Percentiles rank a stretch among this genome's conserved stretches.
Evolutionary conservation across 2,329 filamentous ascomycete species (phyloP).

Genomic region (Pyricularia sp.): DNA sequence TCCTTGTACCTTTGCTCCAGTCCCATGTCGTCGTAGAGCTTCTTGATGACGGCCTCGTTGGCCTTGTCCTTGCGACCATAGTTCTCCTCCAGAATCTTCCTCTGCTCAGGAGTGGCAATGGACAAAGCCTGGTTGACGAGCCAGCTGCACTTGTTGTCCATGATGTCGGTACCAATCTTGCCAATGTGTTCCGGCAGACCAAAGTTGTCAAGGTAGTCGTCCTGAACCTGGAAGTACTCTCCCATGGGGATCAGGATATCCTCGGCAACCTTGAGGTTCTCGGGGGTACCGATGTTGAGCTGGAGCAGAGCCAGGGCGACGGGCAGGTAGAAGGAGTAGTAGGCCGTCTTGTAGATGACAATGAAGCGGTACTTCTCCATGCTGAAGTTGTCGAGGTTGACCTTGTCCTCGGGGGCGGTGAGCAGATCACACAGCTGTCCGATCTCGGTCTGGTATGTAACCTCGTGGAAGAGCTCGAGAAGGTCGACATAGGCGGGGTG

Average conservation of each 20-base stretch:
- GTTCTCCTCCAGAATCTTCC: conserved; percentile 78
- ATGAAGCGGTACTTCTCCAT: conserved; percentile 96
- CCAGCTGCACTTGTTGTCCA: conserved; percentile 99
- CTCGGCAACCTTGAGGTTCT: conserved; percentile 82
- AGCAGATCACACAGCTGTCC: conserved; percentile 92
- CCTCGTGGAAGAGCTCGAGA: conserved; percentile 93
- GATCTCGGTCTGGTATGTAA: conserved; percentile 86
- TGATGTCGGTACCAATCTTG: conserved; percentile 98
- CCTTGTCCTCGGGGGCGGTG: conserved; percentile 87
- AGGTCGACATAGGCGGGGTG: conserved; percentile 87
- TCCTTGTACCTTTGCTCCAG: conserved; percentile 76
- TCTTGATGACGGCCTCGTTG: conserved; percentile 80
- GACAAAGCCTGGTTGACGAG: conserved; percentile 88
- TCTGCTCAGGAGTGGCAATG: conserved; percentile 74
- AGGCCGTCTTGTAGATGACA: conserved; percentile 98
- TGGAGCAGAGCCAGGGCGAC: conserved; percentile 85
- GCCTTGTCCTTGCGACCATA: conserved; percentile 86
- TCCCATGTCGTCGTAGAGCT: conserved; percentile 76
- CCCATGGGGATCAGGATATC: conserved; percentile 94
- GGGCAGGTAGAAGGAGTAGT: conserved; percentile 98
- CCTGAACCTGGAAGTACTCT: conserved; percentile 98
- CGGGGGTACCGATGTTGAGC: conserved; percentile 72
- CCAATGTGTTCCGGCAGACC: conserved; percentile 87
- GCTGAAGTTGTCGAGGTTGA: conserved; percentile 92
- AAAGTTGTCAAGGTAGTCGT: conserved; percentile 98